Base-by-base conservation (phyloP, 1,139 yeast genomes). In the Sugiyamaella japonica region DNA sequence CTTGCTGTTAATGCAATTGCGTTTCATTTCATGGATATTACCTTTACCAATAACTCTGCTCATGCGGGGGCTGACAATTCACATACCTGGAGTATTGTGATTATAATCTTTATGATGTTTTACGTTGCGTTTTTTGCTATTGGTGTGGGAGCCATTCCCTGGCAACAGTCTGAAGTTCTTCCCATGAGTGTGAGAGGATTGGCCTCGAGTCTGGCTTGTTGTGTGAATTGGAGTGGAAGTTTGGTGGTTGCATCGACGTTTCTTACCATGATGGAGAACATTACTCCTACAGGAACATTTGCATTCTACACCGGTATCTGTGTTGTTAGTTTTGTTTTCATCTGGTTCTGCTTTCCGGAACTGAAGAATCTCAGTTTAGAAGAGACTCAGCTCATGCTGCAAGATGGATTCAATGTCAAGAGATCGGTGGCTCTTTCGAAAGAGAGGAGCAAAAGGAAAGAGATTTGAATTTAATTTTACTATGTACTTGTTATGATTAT, bases 121-220 rank as follows among this genome's bases (percentile, higher is more conserved):
- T 93, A 80, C 67, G 97, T 90, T 50, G 96, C 96, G 5, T 84
- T 86, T 58, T 91, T 90, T 69, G 96, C 97, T 43, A 76, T 89
- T 61, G 98, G 98, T 63, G 88, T 90, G 63, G 99, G 99, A 72
- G 89, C 91, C 69, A 91, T 89, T 57, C 98, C 99, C 50, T 91
- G 99, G 99, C 96, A 93, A 66, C 98, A 95, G 67, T 88, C 93
- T 53, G 99, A 91, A 72, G 76, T 90, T 65, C 89, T 91, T 75
- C 93, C 97, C 28, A 96, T 90, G 76, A 82, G 84, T 61, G 97
- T 91, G 39, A 83, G 99, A 70, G 95, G 97, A 54, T 80, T 89
- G 44, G 99, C 98, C 56, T 85, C 90, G 1, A 87, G 96, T 62
- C 85, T 83, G 65, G 91, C 97, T 2, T 88, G 97, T n/a, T 89